Percentiles rank a stretch among this genome's conserved stretches.
Evolutionary conservation across 441 rosid species (phyloP).

Genomic region (Adansonia rubrostipa): DNA sequence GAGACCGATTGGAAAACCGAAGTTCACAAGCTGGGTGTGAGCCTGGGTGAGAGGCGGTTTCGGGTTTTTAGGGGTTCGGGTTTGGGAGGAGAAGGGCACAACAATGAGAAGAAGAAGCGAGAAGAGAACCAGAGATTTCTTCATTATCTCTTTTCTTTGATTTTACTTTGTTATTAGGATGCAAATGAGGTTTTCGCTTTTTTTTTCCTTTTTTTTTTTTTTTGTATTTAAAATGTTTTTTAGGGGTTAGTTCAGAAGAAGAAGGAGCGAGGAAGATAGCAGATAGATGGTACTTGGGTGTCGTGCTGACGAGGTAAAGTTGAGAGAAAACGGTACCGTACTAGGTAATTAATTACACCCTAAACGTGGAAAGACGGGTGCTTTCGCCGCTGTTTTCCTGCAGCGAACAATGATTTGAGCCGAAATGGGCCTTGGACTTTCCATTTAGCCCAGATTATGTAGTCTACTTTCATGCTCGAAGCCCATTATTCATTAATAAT

Average conservation of each 20-base stretch:
- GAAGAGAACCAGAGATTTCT: conserved; percentile 35
- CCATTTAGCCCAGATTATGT: no score
- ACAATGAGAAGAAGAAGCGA: conserved; percentile 14
- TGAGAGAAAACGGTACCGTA: no score
- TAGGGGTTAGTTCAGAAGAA: background rate
- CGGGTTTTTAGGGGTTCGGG: background rate
- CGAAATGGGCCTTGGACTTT: no score
- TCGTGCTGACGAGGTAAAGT: no score
- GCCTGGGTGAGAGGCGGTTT: conserved; percentile 1
- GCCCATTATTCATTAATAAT: no score
- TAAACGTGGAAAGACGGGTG: no score
- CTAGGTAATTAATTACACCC: no score
- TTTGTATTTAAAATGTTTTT: background rate
- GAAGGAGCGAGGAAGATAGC: no score
- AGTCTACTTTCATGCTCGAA: no score
- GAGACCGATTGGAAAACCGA: conserved; percentile 87
- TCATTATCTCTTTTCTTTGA: conserved; percentile 29
- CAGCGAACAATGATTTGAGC: no score
- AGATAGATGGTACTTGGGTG: no score
- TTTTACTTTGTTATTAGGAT: background rate
- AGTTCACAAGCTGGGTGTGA: conserved; percentile 51
- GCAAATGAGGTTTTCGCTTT: background rate
- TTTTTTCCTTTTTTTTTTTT: background rate
- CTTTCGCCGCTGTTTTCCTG: no score
- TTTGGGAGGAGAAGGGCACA: conserved; percentile 14